Conservation (phyloP, 2,329 filamentous ascomycete genomes). For the Aspergillus clavatus region DNA sequence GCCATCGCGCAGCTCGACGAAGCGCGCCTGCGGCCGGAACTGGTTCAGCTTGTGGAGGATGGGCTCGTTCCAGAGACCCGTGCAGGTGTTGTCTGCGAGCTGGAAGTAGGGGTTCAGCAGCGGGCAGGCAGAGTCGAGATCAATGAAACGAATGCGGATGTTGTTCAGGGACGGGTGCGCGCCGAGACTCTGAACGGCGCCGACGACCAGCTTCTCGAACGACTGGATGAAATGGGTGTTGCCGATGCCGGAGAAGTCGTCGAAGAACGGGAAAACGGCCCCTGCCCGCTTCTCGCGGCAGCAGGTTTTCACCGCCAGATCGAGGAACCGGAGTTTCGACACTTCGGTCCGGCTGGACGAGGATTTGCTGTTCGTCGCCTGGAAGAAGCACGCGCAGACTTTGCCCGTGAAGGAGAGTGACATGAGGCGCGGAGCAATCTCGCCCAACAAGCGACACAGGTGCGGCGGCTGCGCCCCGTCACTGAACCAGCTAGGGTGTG, state of each 20-base stretch:
- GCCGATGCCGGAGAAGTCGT: conserved; percentile 66
- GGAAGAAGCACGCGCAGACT: conserved; percentile 65
- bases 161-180: conserved; percentile 57
- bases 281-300: conserved; percentile 47
- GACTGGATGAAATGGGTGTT: conserved; percentile 67
- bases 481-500: conserved; percentile 49
- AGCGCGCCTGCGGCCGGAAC: conserved; percentile 55
- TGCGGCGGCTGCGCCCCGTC: conserved; percentile 52
- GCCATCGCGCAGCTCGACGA: conserved; percentile 59
- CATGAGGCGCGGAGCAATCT: conserved; percentile 58
- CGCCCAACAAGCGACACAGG: conserved; percentile 61
- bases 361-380: conserved; percentile 46
- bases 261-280: conserved; percentile 44
- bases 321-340: conserved; percentile 57
- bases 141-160: conserved; percentile 68
- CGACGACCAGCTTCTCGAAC: conserved; percentile 64
- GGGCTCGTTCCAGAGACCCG: conserved; percentile 66
- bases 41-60: conserved; percentile 59
- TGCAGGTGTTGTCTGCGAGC: conserved; percentile 56
- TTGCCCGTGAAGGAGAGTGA: conserved; percentile 68
- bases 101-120: conserved; percentile 70
- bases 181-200: conserved; percentile 57
- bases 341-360: conserved; percentile 45
- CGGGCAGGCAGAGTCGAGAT: conserved; percentile 66
- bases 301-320: conserved; percentile 70